These are phyloP conservation scores for Darksidea phi DNA, from an alignment of 495 filamentous ascomycete species.

Conservation along the genomic window DNA sequence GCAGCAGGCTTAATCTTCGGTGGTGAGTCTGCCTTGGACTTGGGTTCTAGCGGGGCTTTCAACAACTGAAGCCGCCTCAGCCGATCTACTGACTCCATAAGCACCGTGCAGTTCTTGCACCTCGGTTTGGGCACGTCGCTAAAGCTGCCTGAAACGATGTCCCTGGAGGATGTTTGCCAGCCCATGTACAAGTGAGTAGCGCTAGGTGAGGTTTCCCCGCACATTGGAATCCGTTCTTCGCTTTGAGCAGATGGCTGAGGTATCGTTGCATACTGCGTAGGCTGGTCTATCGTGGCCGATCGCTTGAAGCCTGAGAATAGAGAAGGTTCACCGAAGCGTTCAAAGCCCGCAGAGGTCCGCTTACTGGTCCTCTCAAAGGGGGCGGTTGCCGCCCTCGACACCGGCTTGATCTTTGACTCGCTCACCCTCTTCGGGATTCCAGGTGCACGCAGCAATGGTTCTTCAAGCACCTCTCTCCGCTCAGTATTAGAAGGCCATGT, in stretches of 20 bases:
- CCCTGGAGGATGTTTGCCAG: no score
- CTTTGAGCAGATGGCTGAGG: background rate
- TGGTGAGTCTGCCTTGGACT: no score
- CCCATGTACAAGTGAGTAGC: background rate
- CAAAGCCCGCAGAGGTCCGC: constrained; percentile 2
- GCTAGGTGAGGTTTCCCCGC: background rate
- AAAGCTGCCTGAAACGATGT: no score
- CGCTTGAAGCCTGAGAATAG: constrained; percentile 11
- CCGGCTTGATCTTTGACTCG: constrained; percentile 2
- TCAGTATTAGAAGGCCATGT: background rate
- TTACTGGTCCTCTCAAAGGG: background rate
- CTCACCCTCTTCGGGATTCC: constrained; percentile 1
- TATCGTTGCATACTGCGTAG: background rate
- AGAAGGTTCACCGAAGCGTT: constrained; percentile 14
- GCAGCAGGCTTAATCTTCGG: no score
- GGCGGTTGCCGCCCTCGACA: background rate
- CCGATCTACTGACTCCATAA: no score
- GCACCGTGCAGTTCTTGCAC: no score
- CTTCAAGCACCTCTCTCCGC: background rate
- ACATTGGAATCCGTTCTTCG: background rate
- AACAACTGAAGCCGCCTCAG: no score
- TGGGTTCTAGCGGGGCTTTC: no score
- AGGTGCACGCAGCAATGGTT: constrained; percentile 11
- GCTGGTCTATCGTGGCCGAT: constrained; percentile 5
- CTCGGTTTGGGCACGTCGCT: no score